phyloP scores from a whole-genome alignment of 73 alveolate genomes.

The Paramecium bursaria region DNA sequence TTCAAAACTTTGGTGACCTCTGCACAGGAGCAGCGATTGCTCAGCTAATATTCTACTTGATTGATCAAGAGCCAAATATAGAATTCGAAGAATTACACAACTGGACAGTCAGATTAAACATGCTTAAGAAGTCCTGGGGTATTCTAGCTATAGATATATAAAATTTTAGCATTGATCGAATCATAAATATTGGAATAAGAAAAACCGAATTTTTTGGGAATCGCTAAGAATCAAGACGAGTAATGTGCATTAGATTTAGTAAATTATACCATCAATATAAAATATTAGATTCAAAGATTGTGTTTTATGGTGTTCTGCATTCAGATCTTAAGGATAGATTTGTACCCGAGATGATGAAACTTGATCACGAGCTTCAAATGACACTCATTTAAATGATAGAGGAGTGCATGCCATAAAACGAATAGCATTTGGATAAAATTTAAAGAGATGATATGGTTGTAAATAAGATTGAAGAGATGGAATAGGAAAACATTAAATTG shows the following conservation, averaged over 20 bases:
- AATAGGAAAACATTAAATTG: conserved; percentile 34
- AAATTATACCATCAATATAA: not conserved
- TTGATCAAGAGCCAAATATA: too few species aligned
- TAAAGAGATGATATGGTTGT: not conserved
- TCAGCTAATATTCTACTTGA: too few species aligned
- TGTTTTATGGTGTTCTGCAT: not conserved
- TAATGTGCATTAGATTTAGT: conserved; percentile 38
- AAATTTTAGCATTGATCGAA: too few species aligned
- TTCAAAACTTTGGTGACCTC: too few species aligned
- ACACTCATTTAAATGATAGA: not conserved
- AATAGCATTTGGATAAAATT: not conserved
- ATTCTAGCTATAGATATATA: too few species aligned
- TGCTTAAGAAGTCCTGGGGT: too few species aligned
- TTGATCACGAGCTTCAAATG: conserved; percentile 25
- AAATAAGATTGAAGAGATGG: conserved; percentile 29
- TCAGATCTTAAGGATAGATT: not conserved
- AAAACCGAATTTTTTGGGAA: conserved; percentile 28
- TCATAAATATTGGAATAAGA: too few species aligned
- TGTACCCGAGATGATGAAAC: not conserved
- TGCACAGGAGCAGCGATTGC: too few species aligned
- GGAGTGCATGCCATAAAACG: too few species aligned
- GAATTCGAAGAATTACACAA: too few species aligned
- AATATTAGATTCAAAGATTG: not conserved
- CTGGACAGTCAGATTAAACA: too few species aligned
- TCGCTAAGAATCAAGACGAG: conserved; percentile 16